These are phyloP conservation scores for Saccharomycopsis sp. DNA, from an alignment of 805 yeast genomes.

Conservation along the genomic window DNA sequence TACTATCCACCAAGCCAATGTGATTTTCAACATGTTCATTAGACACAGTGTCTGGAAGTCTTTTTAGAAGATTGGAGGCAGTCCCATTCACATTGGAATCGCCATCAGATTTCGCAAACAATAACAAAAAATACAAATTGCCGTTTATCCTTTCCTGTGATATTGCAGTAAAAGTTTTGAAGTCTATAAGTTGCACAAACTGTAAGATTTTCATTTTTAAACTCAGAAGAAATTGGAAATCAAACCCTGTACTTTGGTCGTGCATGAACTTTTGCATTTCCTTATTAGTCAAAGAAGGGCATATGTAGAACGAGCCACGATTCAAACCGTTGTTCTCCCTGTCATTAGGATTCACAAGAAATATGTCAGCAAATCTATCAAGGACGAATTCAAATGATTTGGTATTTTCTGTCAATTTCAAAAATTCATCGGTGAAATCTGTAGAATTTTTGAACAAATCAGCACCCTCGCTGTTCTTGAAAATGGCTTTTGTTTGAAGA, in stretches of 20 bases:
- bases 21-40: too few relatives aligned
- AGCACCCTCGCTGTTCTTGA: conserved; percentile 8
- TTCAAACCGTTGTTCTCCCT: conserved; percentile 25
- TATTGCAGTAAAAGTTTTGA: conserved; percentile 27
- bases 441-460: too few relatives aligned
- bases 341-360: conserved; percentile 44
- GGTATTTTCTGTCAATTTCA: conserved; percentile 3
- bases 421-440: conserved; percentile 11
- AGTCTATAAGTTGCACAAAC: conserved; percentile 30
- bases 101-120: conserved; percentile 58
- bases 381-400: conserved; percentile 40
- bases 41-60: conserved; percentile 26
- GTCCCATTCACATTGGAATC: conserved; percentile 45
- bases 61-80: conserved; percentile 44
- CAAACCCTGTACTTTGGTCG: conserved; percentile 57
- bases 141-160: too few relatives aligned
- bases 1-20: conserved; percentile 27
- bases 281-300: conserved; percentile 54
- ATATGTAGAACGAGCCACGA: conserved; percentile 33
- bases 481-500: conserved; percentile 1
- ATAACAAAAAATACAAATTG: conserved; percentile 38
- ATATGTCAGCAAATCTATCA: conserved; percentile 43
- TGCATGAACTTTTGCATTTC: conserved; percentile 58
- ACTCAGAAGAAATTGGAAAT: conserved; percentile 36
- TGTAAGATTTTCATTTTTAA: conserved; percentile 35